Evolutionary conservation across 805 yeast genomes (phyloP).

Genomic region (Wickerhamomyces canadensis): DNA sequence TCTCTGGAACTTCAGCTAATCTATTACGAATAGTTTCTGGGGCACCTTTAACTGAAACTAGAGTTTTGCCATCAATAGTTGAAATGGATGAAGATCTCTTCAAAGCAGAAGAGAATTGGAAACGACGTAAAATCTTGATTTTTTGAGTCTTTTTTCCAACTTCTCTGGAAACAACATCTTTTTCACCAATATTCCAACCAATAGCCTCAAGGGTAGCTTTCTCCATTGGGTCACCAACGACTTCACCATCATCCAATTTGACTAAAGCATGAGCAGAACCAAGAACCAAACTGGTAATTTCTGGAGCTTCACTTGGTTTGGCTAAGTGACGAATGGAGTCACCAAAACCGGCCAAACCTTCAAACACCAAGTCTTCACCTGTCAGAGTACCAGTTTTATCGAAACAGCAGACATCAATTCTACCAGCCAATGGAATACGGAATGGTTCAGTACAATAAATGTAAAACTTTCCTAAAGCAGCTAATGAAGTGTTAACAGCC

Average conservation of each 20-base stretch:
- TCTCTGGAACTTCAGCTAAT: conserved; percentile 63
- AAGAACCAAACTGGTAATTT: conserved; percentile 60
- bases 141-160: conserved; percentile 33
- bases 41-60: conserved; percentile 94
- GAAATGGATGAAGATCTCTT: conserved; percentile 93
- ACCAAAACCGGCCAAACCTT: conserved; percentile 86
- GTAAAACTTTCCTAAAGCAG: conserved; percentile 80
- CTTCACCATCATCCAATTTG: conserved; percentile 89
- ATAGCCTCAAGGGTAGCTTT: conserved; percentile 88
- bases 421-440: conserved; percentile 95
- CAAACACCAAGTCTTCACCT: conserved; percentile 93
- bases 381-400: conserved; percentile 98
- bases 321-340: conserved; percentile 49
- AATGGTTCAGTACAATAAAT: conserved; percentile 98
- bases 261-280: conserved; percentile 98
- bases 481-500: conserved; percentile 92
- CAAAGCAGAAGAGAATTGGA: conserved; percentile 93
- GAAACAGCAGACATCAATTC: conserved; percentile 97
- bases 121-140: conserved; percentile 79
- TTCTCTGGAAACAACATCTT: conserved; percentile 59
- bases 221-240: conserved; percentile 99
- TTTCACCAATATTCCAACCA: conserved; percentile 75
- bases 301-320: conserved; percentile 59
- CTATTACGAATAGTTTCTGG: conserved; percentile 90
- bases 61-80: conserved; percentile 44